Percentiles rank a stretch among this genome's conserved stretches.
These are phyloP conservation scores for Sporisorium graminicola DNA, from an alignment of 1,284 basidiomycete species.

Conservation along the genomic window DNA sequence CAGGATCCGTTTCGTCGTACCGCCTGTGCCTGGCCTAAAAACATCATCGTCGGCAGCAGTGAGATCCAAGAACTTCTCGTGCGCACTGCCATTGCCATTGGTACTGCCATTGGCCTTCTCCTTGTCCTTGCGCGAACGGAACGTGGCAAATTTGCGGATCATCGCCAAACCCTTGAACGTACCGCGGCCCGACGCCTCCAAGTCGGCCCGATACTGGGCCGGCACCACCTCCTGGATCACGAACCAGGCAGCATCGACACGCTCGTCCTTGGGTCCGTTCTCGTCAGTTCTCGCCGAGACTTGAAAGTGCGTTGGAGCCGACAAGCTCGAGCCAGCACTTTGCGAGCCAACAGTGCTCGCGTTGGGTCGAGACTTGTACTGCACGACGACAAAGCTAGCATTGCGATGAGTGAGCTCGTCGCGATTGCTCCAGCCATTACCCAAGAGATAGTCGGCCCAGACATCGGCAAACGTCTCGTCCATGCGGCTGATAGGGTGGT, in stretches of 20 bases:
- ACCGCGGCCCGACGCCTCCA: slow-evolving; percentile 48
- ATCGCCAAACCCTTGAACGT: slow-evolving; percentile 54
- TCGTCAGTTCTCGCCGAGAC: slow-evolving; percentile 30
- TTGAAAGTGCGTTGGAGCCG: slow-evolving; percentile 32
- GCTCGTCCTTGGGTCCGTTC: slow-evolving; percentile 36
- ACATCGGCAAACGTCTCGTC: slow-evolving; percentile 67
- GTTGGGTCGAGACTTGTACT: slow-evolving; percentile 59
- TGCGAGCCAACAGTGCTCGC: slow-evolving; percentile 49
- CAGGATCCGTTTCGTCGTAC: slow-evolving; percentile 54
- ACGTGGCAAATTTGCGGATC: slow-evolving; percentile 66
- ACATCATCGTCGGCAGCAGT: slow-evolving; percentile 39
- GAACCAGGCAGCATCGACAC: slow-evolving; percentile 65
- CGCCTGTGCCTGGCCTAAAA: slow-evolving; percentile 52
- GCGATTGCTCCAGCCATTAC: slow-evolving; percentile 67
- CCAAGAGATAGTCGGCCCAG: slow-evolving; percentile 66
- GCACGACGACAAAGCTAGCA: slow-evolving; percentile 68
- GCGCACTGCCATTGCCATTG: slow-evolving; percentile 8
- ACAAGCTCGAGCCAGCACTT: slow-evolving; percentile 30
- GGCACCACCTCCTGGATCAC: slow-evolving; percentile 67
- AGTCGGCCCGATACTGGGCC: slow-evolving; percentile 57
- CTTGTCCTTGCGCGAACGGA: slow-evolving; percentile 45
- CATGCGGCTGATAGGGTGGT: slow-evolving; percentile 56
- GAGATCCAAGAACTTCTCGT: slow-evolving; percentile 1
- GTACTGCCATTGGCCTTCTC: slow-evolving; percentile 16
- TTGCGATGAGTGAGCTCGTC: slow-evolving; percentile 67